These are phyloP conservation scores for Rhamnella rubrinervis DNA, from an alignment of 331 rosid genomes.

Conservation along the genomic window DNA sequence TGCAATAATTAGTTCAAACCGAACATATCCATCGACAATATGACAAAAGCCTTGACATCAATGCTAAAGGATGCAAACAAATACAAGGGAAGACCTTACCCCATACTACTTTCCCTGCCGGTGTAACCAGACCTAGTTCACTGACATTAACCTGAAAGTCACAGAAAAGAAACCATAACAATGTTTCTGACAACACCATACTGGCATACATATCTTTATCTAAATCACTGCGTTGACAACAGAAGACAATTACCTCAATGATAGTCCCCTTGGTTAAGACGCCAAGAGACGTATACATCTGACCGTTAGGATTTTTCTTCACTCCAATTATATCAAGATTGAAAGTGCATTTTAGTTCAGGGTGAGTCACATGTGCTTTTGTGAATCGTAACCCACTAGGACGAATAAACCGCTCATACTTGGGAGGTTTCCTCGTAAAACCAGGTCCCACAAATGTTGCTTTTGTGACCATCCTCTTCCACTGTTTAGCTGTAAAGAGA, in stretches of 20 bases:
- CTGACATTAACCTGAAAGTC: slow-evolving; percentile 81
- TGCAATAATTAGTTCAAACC: neutral
- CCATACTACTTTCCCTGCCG: slow-evolving; percentile 97
- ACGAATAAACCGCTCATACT: slow-evolving; percentile 86
- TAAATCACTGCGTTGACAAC: neutral
- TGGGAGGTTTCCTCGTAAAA: slow-evolving; percentile 94
- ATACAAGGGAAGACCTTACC: slow-evolving; percentile 42
- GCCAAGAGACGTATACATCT: slow-evolving; percentile 89
- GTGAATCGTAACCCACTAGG: slow-evolving; percentile 86
- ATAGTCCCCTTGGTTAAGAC: slow-evolving; percentile 93
- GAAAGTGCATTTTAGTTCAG: slow-evolving; percentile 92
- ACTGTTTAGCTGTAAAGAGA: slow-evolving; percentile 71
- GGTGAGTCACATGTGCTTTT: slow-evolving; percentile 94
- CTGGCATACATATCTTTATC: neutral
- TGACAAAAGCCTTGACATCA: neutral
- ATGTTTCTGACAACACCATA: neutral
- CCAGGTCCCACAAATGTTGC: slow-evolving; percentile 93
- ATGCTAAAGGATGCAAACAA: neutral
- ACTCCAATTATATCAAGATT: slow-evolving; percentile 92
- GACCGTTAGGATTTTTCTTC: slow-evolving; percentile 94
- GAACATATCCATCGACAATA: neutral
- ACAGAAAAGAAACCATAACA: slow-evolving; percentile 9
- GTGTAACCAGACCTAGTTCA: slow-evolving; percentile 92
- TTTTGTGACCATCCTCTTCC: slow-evolving; percentile 97
- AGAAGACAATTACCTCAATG: slow-evolving; percentile 62